These are phyloP conservation scores for Talaromyces sp. DNA, from an alignment of 2,329 filamentous ascomycete species.

Conservation along the genomic window DNA sequence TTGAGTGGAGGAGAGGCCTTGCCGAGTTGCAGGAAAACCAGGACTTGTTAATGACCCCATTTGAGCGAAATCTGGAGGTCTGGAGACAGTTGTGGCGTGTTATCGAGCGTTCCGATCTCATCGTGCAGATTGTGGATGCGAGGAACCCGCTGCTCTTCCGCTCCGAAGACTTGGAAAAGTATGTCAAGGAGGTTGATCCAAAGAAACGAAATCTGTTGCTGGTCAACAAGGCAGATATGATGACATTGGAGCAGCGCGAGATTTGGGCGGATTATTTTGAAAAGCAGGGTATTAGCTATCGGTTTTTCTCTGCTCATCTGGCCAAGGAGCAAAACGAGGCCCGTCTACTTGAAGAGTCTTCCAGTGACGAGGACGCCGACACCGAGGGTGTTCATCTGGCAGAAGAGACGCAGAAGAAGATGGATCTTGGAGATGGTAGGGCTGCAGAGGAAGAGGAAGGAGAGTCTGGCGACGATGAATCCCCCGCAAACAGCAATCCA, in stretches of 20 bases:
- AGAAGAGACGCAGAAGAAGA: conserved; percentile 40
- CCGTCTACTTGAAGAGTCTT: conserved; percentile 48
- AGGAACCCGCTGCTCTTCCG: conserved; percentile 91
- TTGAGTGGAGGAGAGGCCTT: conserved; percentile 84
- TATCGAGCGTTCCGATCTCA: conserved; percentile 89
- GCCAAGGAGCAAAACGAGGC: conserved; percentile 86
- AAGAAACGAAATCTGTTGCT: conserved; percentile 86
- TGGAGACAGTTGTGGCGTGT: conserved; percentile 98
- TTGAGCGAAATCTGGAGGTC: conserved; percentile 94
- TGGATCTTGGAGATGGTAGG: conserved; percentile 39
- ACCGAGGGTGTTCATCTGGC: conserved; percentile 43
- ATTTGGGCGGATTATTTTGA: conserved; percentile 85
- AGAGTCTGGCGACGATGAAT: conserved; percentile 24
- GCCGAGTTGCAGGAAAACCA: conserved; percentile 92
- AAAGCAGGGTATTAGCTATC: conserved; percentile 75
- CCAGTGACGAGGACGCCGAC: conserved; percentile 22
- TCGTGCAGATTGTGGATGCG: conserved; percentile 98
- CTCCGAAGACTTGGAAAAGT: conserved; percentile 85
- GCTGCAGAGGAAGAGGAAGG: conserved; percentile 29
- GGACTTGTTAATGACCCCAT: conserved; percentile 93
- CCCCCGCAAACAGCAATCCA: conserved; percentile 19
- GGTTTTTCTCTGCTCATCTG: conserved; percentile 91
- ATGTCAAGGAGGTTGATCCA: conserved; percentile 86
- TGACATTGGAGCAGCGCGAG: conserved; percentile 77
- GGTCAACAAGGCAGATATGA: conserved; percentile 99